phyloP scores from a whole-genome alignment of 805 yeast species.

The Cyberlindnera xylosilytica region DNA sequence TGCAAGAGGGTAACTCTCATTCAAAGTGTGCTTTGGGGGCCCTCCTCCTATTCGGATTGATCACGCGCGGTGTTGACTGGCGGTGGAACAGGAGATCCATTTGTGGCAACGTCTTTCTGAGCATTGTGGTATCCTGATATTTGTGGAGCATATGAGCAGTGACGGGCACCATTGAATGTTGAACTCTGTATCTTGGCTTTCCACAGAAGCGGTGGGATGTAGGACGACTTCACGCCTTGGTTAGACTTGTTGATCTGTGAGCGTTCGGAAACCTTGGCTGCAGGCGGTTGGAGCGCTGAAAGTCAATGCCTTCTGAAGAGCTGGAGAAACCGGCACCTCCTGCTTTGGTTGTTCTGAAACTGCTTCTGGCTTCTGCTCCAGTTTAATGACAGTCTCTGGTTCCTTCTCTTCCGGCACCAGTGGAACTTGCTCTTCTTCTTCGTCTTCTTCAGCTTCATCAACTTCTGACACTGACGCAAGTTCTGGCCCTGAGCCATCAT shows the following conservation, averaged over 20 bases:
- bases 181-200: constrained; percentile 13
- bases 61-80: constrained; percentile 25
- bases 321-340: constrained; percentile 8
- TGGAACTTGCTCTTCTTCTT: too few species aligned
- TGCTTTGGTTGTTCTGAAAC: background rate
- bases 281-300: constrained; percentile 17
- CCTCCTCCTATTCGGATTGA: constrained; percentile 45
- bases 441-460: background rate
- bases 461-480: background rate
- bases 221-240: constrained; percentile 28
- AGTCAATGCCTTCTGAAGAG: constrained; percentile 5
- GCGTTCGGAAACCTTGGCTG: constrained; percentile 14
- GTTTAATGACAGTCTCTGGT: too few species aligned
- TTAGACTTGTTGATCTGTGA: constrained; percentile 15
- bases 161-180: constrained; percentile 16
- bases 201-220: constrained; percentile 26
- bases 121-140: too few species aligned
- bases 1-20: constrained; percentile 85
- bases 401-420: too few species aligned
- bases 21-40: constrained; percentile 77
- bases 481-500: too few species aligned
- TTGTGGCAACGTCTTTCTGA: constrained; percentile 16
- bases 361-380: background rate
- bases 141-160: constrained; percentile 29
- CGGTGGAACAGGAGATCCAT: constrained; percentile 28